A percentile compares a stretch with the other conserved stretches of the same genome.
These are phyloP conservation scores for Paraurostyla sp. DNA, from an alignment of 73 alveolate genomes.

Conservation along the genomic window DNA sequence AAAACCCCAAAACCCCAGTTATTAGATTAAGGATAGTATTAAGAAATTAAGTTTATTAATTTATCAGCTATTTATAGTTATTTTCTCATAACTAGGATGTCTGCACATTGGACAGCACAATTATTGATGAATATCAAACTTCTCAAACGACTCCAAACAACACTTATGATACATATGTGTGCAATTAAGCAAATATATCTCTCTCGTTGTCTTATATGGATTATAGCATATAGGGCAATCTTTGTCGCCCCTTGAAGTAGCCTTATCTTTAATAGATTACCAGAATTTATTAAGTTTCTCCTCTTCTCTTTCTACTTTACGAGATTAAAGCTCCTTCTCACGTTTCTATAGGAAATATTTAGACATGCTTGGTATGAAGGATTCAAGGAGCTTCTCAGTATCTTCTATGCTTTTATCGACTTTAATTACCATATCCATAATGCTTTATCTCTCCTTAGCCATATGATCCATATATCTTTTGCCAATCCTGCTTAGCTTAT, in stretches of 20 bases:
- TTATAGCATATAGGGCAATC: constrained; percentile 75
- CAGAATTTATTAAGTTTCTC: constrained; percentile 47
- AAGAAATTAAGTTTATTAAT: no score
- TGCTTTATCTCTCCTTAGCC: constrained; percentile 41
- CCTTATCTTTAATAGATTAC: constrained; percentile 48
- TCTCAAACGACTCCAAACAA: constrained; percentile 74
- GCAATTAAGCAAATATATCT: constrained; percentile 64
- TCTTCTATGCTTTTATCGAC: constrained; percentile 55
- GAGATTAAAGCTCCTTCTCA: background rate
- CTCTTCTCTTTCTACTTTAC: constrained; percentile 8
- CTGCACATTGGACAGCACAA: constrained; percentile 55
- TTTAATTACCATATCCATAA: constrained; percentile 47
- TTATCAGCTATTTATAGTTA: constrained; percentile 22
- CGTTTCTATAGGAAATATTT: constrained; percentile 28
- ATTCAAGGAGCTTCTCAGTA: constrained; percentile 64
- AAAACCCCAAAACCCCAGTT: no score
- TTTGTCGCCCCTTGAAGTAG: constrained; percentile 59
- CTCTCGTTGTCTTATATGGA: constrained; percentile 14
- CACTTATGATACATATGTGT: constrained; percentile 70
- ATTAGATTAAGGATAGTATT: no score
- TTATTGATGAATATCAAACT: constrained; percentile 7
- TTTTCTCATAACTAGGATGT: constrained; percentile 25
- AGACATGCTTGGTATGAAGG: constrained; percentile 56
- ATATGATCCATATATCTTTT: constrained; percentile 55
- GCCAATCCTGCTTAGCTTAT: constrained; percentile 64